A percentile compares a stretch with the other conserved stretches of the same genome.
These are phyloP conservation scores for Colletotrichum sp. DNA, from an alignment of 2,329 filamentous ascomycete species.

Conservation along the genomic window DNA sequence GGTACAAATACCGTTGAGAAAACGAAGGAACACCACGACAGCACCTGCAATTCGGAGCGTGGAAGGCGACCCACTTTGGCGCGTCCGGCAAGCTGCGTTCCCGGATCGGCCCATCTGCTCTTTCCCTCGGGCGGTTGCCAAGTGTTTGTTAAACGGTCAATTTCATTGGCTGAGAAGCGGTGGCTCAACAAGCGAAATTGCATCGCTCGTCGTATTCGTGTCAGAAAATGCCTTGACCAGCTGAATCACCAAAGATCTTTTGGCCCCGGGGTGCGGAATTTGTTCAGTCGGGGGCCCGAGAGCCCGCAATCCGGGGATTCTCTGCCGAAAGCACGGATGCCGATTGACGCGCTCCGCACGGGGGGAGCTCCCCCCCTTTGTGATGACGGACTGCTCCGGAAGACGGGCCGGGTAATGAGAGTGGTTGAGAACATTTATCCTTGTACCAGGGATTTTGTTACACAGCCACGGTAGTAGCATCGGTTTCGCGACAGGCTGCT, in stretches of 20 bases:
- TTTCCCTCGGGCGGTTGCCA: background rate
- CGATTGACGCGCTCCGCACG: background rate
- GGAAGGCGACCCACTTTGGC: background rate
- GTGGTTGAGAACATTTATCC: background rate
- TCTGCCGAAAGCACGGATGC: background rate
- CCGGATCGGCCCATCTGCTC: constrained; percentile 3
- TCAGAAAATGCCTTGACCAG: background rate
- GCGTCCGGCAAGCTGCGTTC: background rate
- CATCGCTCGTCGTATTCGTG: background rate
- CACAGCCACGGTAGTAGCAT: background rate
- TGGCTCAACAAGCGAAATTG: background rate
- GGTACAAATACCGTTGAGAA: background rate
- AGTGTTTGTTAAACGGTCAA: background rate
- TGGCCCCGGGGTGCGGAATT: background rate
- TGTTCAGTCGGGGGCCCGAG: background rate
- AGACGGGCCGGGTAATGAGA: background rate
- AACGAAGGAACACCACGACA: background rate
- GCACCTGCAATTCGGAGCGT: background rate
- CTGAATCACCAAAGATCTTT: background rate
- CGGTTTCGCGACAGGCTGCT: background rate
- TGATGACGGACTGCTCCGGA: background rate
- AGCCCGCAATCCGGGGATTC: background rate
- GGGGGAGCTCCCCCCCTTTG: too few species aligned
- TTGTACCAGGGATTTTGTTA: background rate
- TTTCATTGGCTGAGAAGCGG: background rate